A percentile compares a stretch with the other conserved stretches of the same genome.
phyloP scores from a whole-genome alignment of 1,139 yeast species.

The Blastobotrys serpentis region DNA sequence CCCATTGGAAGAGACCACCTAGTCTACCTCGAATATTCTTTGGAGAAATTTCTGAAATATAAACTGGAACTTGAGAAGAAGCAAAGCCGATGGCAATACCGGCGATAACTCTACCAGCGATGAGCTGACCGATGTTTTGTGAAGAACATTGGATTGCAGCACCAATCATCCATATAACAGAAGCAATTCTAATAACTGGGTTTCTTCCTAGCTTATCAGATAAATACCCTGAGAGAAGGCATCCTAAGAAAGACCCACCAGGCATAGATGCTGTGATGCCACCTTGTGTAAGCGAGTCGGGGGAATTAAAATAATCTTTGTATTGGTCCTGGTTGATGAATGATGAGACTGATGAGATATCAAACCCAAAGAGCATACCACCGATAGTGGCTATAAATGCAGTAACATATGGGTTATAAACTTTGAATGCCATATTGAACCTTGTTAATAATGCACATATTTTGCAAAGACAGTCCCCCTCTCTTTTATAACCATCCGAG shows the following conservation, averaged over 20 bases:
- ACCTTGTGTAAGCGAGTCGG: constrained; percentile 58
- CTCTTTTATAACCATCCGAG: background rate
- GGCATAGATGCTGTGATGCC: constrained; percentile 95
- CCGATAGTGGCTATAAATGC: constrained; percentile 71
- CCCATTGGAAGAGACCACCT: constrained; percentile 67
- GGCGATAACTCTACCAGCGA: constrained; percentile 60
- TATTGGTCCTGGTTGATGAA: constrained; percentile 70
- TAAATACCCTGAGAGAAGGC: constrained; percentile 36
- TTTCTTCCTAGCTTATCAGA: constrained; percentile 82
- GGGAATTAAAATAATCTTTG: constrained; percentile 41
- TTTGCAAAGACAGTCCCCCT: background rate
- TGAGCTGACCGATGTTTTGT: constrained; percentile 67
- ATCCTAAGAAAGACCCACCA: constrained; percentile 69
- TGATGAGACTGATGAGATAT: constrained; percentile 87
- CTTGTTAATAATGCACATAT: background rate
- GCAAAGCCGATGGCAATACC: constrained; percentile 73
- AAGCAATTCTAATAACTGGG: constrained; percentile 71
- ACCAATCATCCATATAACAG: constrained; percentile 74
- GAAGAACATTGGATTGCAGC: constrained; percentile 80
- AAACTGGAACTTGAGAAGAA: constrained; percentile 70
- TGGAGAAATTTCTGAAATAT: constrained; percentile 70
- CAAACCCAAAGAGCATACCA: constrained; percentile 94
- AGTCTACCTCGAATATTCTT: constrained; percentile 63
- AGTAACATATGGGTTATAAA: constrained; percentile 40
- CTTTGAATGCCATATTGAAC: constrained; percentile 7